Conservation (phyloP, 495 filamentous ascomycete genomes). For the Thozetella sp. region DNA sequence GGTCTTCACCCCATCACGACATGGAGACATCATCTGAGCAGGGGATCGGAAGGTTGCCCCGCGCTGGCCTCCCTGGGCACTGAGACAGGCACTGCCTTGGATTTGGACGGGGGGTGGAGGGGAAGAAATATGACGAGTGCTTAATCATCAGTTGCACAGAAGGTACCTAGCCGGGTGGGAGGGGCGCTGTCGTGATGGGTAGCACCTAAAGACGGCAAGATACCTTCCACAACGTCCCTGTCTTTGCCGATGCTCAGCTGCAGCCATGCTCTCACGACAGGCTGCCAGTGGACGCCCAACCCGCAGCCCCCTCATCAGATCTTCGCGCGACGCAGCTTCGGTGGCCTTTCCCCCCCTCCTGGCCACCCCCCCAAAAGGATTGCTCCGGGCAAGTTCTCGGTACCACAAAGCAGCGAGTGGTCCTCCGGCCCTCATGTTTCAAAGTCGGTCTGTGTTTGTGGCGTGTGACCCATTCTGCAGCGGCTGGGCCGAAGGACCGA, state of each 20-base stretch:
- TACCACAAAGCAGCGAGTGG: neutral
- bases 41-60: neutral
- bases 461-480: neutral
- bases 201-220: neutral
- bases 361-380: neutral
- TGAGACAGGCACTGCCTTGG: neutral
- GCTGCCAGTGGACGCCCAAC: neutral
- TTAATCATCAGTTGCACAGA: neutral
- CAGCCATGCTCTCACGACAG: neutral
- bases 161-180: neutral
- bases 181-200: neutral
- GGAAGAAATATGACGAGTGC: no score
- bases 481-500: neutral
- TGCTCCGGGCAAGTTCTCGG: neutral
- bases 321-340: neutral
- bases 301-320: neutral
- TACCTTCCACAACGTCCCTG: neutral
- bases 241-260: neutral
- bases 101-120: neutral
- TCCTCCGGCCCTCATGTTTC: neutral
- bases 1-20: neutral
- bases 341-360: no score
- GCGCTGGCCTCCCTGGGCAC: neutral
- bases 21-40: neutral
- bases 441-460: neutral